These are phyloP conservation scores for Pelargonium cotyledonis DNA, from an alignment of 441 rosid genomes.

Conservation along the genomic window DNA sequence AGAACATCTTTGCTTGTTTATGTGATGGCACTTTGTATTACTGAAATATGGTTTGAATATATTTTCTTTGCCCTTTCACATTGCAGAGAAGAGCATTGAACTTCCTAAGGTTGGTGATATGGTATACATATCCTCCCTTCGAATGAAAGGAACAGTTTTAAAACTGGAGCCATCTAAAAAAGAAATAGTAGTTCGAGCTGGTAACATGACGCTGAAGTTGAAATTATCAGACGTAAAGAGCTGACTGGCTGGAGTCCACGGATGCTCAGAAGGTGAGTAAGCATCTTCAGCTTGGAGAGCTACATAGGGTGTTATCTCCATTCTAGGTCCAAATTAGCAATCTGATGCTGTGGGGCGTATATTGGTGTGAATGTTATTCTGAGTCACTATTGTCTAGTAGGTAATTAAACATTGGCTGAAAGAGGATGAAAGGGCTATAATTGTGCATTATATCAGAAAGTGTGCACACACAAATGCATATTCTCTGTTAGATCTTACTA, in stretches of 20 bases:
- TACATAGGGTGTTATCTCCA: neutral
- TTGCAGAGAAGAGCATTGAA: conserved; percentile 32
- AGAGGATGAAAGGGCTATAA: no score
- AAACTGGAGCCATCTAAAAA: conserved; percentile 59
- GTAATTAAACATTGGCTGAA: no score
- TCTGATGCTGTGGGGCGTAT: neutral
- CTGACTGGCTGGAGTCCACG: conserved; percentile 26
- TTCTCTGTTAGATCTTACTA: neutral
- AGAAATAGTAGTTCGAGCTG: conserved; percentile 73
- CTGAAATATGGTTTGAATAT: conserved; percentile 14
- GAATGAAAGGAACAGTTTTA: conserved; percentile 56
- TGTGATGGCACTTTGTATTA: neutral
- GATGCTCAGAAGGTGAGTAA: neutral
- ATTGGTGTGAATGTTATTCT: neutral
- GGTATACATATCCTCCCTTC: conserved; percentile 56
- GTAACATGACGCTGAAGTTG: conserved; percentile 70
- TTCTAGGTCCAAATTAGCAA: neutral
- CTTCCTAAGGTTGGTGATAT: conserved; percentile 53
- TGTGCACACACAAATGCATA: neutral
- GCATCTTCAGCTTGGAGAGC: conserved; percentile 4
- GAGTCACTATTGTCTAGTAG: no score
- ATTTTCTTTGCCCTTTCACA: conserved; percentile 16
- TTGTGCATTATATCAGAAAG: no score
- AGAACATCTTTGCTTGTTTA: neutral
- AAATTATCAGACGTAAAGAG: conserved; percentile 41